Conservation (phyloP, 1,284 basidiomycete genomes). For the Caloboletus inedulis region DNA sequence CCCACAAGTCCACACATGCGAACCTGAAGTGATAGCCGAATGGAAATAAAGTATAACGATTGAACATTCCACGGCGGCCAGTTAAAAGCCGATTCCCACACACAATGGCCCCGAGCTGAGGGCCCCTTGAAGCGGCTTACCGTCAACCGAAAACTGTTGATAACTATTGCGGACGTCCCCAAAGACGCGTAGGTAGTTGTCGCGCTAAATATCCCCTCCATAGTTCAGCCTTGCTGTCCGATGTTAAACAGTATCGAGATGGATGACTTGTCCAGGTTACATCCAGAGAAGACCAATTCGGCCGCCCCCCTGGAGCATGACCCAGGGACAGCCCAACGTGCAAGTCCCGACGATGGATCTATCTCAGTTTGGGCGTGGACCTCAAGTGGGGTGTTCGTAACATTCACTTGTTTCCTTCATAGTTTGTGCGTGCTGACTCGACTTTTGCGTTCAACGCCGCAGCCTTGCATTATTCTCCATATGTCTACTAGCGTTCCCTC, state of each 20-base stretch:
- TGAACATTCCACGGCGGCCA: not conserved
- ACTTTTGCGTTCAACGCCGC: slow-evolving; percentile 3
- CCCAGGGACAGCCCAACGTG: slow-evolving; percentile 1
- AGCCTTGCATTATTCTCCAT: slow-evolving; percentile 44
- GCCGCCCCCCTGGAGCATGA: not conserved
- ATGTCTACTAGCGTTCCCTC: slow-evolving; percentile 54
- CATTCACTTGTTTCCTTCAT: not conserved
- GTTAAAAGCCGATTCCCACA: slow-evolving; percentile 10
- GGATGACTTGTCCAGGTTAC: slow-evolving; percentile 18
- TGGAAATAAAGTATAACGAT: not conserved
- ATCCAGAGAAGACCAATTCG: not conserved
- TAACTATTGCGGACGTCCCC: no score
- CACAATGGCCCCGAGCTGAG: not conserved
- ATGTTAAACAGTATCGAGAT: slow-evolving; percentile 28
- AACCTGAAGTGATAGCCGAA: not conserved
- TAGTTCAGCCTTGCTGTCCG: no score
- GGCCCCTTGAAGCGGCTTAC: no score
- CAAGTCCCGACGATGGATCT: slow-evolving; percentile 14
- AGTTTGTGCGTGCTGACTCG: slow-evolving; percentile 1
- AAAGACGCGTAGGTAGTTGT: no score
- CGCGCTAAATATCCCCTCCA: no score
- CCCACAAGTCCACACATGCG: not conserved
- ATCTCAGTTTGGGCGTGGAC: slow-evolving; percentile 47
- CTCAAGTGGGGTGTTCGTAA: slow-evolving; percentile 41
- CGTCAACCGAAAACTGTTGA: no score